These are phyloP conservation scores for Homolaphlyctis polyrhiza DNA, from an alignment of 371 early-diverging fungal species.

Conservation along the genomic window DNA sequence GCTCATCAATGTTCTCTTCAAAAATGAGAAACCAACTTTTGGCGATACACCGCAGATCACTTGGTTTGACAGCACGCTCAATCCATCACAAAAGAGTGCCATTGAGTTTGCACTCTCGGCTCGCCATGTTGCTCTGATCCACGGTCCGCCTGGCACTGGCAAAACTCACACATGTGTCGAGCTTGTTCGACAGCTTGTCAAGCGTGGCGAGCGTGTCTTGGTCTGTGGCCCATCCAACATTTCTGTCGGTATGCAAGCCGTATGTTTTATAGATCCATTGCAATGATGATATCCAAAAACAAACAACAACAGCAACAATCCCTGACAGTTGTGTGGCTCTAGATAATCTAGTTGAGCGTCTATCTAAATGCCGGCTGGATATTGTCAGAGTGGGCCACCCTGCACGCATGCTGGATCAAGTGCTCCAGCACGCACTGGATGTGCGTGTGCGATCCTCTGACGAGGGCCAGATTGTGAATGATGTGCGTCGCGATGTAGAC, in stretches of 20 bases:
- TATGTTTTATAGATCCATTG: too few relatives aligned
- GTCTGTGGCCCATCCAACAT: slow-evolving; percentile 95
- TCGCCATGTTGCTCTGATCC: slow-evolving; percentile 69
- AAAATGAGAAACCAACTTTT: too few relatives aligned
- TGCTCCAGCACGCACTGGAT: slow-evolving; percentile 65
- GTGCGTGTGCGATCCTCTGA: slow-evolving; percentile 65
- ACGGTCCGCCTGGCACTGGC: slow-evolving; percentile 90
- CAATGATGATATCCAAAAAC: too few relatives aligned
- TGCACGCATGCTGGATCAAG: slow-evolving; percentile 68
- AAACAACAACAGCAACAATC: too few relatives aligned
- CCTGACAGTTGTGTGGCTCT: too few relatives aligned
- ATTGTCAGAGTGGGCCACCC: slow-evolving; percentile 86
- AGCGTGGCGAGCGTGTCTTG: slow-evolving; percentile 63
- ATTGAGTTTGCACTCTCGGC: slow-evolving; percentile 63
- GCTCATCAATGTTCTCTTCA: slow-evolving; percentile 45
- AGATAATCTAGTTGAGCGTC: slow-evolving; percentile 81
- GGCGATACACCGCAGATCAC: too few relatives aligned
- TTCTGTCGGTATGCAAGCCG: slow-evolving; percentile 63
- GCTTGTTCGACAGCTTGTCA: slow-evolving; percentile 73
- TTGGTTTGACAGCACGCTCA: slow-evolving; percentile 58
- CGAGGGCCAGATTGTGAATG: slow-evolving; percentile 68
- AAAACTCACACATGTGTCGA: slow-evolving; percentile 92
- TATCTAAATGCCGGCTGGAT: slow-evolving; percentile 52
- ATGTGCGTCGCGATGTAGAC: slow-evolving; percentile 79
- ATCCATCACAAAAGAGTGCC: slow-evolving; percentile 72